phyloP scores from a whole-genome alignment of 2,329 filamentous ascomycete genomes.

The Grosmannia huntii region DNA sequence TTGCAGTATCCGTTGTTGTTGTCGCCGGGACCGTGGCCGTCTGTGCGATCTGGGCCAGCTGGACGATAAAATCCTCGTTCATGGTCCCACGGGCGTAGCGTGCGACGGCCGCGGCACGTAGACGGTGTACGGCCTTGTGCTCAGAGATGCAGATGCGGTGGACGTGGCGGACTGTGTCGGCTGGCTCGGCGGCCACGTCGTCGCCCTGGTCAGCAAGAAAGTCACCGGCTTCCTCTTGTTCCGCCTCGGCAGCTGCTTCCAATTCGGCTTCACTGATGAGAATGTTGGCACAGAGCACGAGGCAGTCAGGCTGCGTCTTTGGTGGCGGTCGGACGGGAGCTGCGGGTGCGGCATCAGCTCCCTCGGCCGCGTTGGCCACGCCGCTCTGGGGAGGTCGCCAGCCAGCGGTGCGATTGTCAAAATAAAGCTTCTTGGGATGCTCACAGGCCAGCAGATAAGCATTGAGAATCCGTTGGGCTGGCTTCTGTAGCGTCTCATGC shows the following conservation, averaged over 20 bases:
- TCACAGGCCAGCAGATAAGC: conserved; percentile 1
- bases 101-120: conserved; percentile 1
- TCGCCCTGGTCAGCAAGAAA: conserved; percentile 1
- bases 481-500: conserved; percentile 3
- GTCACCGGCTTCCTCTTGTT: not conserved
- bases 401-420: conserved; percentile 2
- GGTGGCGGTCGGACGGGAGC: not conserved
- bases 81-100: not conserved
- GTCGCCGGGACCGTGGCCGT: not conserved
- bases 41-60: not conserved
- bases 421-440: not conserved
- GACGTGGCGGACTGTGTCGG: not conserved
- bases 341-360: not conserved
- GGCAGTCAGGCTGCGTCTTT: conserved; percentile 7
- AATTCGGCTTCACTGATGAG: not conserved
- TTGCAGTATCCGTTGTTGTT: not conserved
- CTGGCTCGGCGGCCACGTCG: not conserved
- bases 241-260: not conserved
- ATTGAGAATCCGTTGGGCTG: conserved; percentile 4
- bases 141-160: conserved; percentile 1
- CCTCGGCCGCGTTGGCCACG: not conserved
- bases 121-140: conserved; percentile 6
- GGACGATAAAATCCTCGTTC: conserved; percentile 3
- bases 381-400: conserved; percentile 1
- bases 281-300: conserved; percentile 5